Evolutionary conservation across 1,284 basidiomycete genomes (phyloP).

Genomic region (Pyrrhoderma lamaoense): DNA sequence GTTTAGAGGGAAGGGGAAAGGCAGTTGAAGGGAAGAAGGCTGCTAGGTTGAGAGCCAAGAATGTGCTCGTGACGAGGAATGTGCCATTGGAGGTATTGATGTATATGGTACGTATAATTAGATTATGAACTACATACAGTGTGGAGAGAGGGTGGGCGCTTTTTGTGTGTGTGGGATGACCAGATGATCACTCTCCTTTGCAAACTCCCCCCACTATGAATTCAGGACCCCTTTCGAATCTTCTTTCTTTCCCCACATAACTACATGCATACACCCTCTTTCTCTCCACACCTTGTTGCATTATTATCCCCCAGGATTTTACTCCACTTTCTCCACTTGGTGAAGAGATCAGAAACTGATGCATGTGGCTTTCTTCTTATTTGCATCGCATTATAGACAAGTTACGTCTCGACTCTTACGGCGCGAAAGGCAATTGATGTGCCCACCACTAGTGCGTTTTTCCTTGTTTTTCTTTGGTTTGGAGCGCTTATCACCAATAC

Average conservation of each 20-base stretch:
- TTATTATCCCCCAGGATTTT: no score
- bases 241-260: no score
- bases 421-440: constrained; percentile 53
- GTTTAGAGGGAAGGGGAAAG: constrained; percentile 39
- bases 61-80: constrained; percentile 47
- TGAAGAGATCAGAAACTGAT: neutral
- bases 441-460: constrained; percentile 51
- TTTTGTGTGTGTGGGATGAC: no score
- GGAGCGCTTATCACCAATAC: no score
- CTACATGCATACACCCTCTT: no score
- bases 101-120: constrained; percentile 50
- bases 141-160: no score
- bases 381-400: constrained; percentile 37
- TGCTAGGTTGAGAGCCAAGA: constrained; percentile 42
- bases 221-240: no score
- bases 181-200: no score
- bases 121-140: no score
- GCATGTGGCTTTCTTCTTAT: neutral
- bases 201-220: no score
- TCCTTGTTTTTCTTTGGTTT: neutral
- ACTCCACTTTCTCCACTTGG: no score
- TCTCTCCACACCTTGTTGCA: no score
- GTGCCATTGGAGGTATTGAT: constrained; percentile 67
- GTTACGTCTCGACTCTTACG: constrained; percentile 58
- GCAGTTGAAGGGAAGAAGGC: constrained; percentile 53